phyloP scores from a whole-genome alignment of 345 rosid species.

The Erucastrum elatum region DNA sequence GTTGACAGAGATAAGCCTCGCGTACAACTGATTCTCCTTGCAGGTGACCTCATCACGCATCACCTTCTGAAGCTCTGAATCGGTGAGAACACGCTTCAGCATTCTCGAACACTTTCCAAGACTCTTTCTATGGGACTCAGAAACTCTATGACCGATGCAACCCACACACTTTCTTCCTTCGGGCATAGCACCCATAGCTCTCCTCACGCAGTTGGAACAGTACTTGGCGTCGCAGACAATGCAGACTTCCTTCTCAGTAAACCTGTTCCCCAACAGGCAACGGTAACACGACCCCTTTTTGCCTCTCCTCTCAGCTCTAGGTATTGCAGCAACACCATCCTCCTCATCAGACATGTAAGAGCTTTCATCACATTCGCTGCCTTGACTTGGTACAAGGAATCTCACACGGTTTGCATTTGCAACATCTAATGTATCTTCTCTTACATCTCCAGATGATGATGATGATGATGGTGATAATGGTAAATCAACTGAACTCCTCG shows the following conservation, averaged over 20 bases:
- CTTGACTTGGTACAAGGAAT: constrained; percentile 54
- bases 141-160: constrained; percentile 68
- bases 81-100: constrained; percentile 59
- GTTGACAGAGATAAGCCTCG: constrained; percentile 64
- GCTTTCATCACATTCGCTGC: constrained; percentile 41
- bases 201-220: constrained; percentile 64
- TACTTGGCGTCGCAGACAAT: constrained; percentile 84
- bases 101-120: constrained; percentile 65
- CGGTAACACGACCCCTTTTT: constrained; percentile 78
- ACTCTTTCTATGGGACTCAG: constrained; percentile 56
- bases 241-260: constrained; percentile 74
- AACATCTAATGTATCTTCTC: neutral
- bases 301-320: constrained; percentile 56
- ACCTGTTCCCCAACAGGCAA: constrained; percentile 62
- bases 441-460: constrained; percentile 11
- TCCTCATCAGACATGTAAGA: constrained; percentile 42
- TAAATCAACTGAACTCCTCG: constrained; percentile 25
- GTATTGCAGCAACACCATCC: constrained; percentile 35
- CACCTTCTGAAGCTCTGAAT: constrained; percentile 50
- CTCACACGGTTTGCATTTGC: constrained; percentile 45
- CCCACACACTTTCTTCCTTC: constrained; percentile 83
- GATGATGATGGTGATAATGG: constrained; percentile 14
- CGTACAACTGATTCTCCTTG: constrained; percentile 65
- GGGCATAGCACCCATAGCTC: constrained; percentile 89
- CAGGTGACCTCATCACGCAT: constrained; percentile 65